These are phyloP conservation scores for Vachellia pachyceras DNA, from an alignment of 306 rosid species.

Conservation along the genomic window DNA sequence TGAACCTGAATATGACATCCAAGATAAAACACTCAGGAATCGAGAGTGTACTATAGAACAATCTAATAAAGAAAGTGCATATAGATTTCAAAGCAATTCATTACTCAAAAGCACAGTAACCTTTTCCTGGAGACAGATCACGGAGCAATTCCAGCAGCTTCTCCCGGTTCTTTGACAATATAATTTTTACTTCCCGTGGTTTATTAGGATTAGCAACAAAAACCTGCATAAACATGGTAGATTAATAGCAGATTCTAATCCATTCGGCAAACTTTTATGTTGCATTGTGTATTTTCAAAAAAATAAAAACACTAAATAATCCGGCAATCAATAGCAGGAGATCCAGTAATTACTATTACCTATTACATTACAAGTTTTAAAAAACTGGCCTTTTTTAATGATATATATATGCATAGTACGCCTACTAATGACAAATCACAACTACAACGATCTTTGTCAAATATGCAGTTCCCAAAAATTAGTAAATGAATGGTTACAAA, in stretches of 20 bases:
- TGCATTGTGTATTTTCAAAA: slow-evolving; percentile 9
- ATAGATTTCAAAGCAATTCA: slow-evolving; percentile 21
- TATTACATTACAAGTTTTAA: too few species aligned
- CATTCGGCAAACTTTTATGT: background rate
- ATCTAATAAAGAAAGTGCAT: background rate
- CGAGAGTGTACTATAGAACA: slow-evolving; percentile 13
- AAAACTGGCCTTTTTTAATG: background rate
- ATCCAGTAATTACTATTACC: too few species aligned
- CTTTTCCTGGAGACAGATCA: slow-evolving; percentile 81
- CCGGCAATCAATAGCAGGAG: background rate
- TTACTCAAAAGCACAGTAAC: slow-evolving; percentile 45
- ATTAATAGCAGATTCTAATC: slow-evolving; percentile 12
- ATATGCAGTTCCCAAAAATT: background rate
- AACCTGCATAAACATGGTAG: slow-evolving; percentile 57
- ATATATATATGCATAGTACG: background rate
- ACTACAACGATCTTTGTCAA: background rate
- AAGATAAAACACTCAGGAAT: background rate
- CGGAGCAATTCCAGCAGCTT: slow-evolving; percentile 79
- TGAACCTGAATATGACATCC: slow-evolving; percentile 1
- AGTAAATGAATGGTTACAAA: background rate
- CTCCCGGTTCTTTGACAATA: slow-evolving; percentile 73
- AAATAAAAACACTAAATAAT: background rate
- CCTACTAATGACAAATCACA: background rate
- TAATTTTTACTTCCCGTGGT: slow-evolving; percentile 80
- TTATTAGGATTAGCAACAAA: slow-evolving; percentile 94